Evolutionary conservation across 148 eudicot genomes (phyloP), one percentile per base, ranked within the genome.

Genomic region (Amaranthus hypochondriacus): DNA sequence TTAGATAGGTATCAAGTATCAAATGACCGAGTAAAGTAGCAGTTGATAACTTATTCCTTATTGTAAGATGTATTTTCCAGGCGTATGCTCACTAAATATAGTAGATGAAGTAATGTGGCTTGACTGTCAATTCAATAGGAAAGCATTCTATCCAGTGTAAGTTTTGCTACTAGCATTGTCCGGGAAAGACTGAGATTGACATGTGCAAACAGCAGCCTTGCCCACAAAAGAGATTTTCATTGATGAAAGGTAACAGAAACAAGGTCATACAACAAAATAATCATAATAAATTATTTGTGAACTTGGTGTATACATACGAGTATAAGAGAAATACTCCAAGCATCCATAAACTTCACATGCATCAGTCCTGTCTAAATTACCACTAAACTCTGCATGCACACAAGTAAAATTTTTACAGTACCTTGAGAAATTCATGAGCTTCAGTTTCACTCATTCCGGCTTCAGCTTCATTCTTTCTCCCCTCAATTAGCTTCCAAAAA

Each of bases 381-480:
- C 14, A 57, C 28, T 5, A 46, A 18, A 47, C n/a, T 56, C 12
- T 12, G 9, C 3, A 62, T n/a, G 60, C 6, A 51, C 10, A 68
- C 56, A 11, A 13, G 60, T 50, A 28, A 48, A 59, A 60, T 56
- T 28, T 71, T 74, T 43, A 54, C 39, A 56, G 15, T 4, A 93
- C 98, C 96, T 88, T 82, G 72, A 94, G 80, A 75, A 71, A 65
- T 59, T 80, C 85, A 69, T 75, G 85, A 62, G 96, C 98, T 77
- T 91, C 91, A 63, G 39, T 74, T 82, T 84, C 93, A 56, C 73
- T 68, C 81, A 79, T 84, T 75, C 93, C 97, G 77, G 96, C 98
- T 77, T 91, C 91, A 63, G 39, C 73, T 82, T 84, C 93, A 56
- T 72, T 68, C 81, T 80, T 84, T 75, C 93, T 96, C 77, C 82